These are phyloP conservation scores for Rhizopogon sp. DNA, from an alignment of 768 basidiomycete genomes.

Conservation along the genomic window DNA sequence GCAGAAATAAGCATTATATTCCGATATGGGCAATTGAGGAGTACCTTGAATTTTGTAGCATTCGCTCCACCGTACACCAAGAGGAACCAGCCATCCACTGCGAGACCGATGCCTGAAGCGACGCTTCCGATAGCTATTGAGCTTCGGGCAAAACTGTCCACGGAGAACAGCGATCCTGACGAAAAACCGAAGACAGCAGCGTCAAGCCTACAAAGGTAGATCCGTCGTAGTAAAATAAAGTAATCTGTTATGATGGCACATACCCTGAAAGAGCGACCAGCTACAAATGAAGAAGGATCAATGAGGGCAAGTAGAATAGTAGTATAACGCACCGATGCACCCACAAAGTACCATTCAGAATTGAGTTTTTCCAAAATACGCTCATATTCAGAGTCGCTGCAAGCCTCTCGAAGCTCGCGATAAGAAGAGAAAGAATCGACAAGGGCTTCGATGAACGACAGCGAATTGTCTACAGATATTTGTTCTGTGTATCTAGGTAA, in stretches of 20 bases:
- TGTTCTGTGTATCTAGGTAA: conserved; percentile 42
- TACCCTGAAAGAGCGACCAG: conserved; percentile 59
- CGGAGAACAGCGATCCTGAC: conserved; percentile 43
- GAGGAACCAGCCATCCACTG: conserved; percentile 61
- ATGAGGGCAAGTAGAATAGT: not conserved
- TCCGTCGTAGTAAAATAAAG: conserved; percentile 1
- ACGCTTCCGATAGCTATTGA: conserved; percentile 56
- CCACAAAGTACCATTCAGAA: conserved; percentile 62
- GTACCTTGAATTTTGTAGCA: conserved; percentile 50
- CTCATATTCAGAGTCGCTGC: conserved; percentile 45
- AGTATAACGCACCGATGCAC: conserved; percentile 46
- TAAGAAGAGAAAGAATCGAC: conserved; percentile 55
- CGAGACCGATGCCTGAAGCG: conserved; percentile 60
- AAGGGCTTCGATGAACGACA: conserved; percentile 29
- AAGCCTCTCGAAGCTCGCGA: conserved; percentile 39
- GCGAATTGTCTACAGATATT: conserved; percentile 22
- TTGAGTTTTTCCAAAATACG: conserved; percentile 41
- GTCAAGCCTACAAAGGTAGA: conserved; percentile 26
- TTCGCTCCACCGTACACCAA: conserved; percentile 55
- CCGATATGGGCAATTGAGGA: not conserved
- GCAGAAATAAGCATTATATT: not conserved
- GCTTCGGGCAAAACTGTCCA: conserved; percentile 41
- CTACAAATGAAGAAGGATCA: conserved; percentile 23
- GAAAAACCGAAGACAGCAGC: conserved; percentile 64
- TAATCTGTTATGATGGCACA: conserved; percentile 9